A percentile compares a stretch with the other conserved stretches of the same genome.
Evolutionary conservation across 2,329 filamentous ascomycete species (phyloP).

Genomic region (Claviceps digitariae): DNA sequence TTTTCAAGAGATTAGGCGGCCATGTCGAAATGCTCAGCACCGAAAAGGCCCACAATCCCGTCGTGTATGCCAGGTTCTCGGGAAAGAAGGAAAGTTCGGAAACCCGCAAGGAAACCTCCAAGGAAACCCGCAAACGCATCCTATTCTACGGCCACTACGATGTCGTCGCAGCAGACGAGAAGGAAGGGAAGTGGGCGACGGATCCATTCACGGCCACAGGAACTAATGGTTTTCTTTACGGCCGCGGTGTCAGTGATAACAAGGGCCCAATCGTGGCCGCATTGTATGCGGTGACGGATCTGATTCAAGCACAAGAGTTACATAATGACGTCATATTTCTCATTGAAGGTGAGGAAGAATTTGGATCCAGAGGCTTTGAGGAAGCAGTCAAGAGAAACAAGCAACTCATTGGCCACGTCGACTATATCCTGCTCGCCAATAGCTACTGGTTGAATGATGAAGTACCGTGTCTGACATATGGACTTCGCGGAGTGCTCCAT

Average conservation of each 20-base stretch:
- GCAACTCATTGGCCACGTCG: conserved; percentile 71
- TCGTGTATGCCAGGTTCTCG: conserved; percentile 83
- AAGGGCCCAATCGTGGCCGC: conserved; percentile 93
- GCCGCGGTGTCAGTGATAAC: conserved; percentile 93
- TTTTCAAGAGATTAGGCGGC: conserved; percentile 87
- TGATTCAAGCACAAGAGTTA: conserved; percentile 70
- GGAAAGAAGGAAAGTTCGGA: conserved; percentile 55
- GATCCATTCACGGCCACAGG: conserved; percentile 87
- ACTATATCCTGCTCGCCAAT: conserved; percentile 92
- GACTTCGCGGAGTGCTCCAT: conserved; percentile 83
- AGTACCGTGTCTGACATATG: conserved; percentile 89
- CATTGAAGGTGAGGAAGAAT: conserved; percentile 95
- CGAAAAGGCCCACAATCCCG: conserved; percentile 66
- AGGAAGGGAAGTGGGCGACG: conserved; percentile 67
- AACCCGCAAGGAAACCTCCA: conserved; percentile 36
- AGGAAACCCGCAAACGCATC: conserved; percentile 60
- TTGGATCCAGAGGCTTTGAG: conserved; percentile 80
- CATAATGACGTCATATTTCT: conserved; percentile 85
- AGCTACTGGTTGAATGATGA: conserved; percentile 98
- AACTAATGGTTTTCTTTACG: conserved; percentile 84
- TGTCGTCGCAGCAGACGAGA: conserved; percentile 79
- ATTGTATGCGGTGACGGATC: conserved; percentile 81
- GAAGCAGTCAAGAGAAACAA: conserved; percentile 71
- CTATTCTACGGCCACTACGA: conserved; percentile 98
- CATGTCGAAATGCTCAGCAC: conserved; percentile 83